A percentile compares a stretch with the other conserved stretches of the same genome.
These are phyloP conservation scores for Candida vartiovaarae DNA, from an alignment of 805 yeast genomes.

Conservation along the genomic window DNA sequence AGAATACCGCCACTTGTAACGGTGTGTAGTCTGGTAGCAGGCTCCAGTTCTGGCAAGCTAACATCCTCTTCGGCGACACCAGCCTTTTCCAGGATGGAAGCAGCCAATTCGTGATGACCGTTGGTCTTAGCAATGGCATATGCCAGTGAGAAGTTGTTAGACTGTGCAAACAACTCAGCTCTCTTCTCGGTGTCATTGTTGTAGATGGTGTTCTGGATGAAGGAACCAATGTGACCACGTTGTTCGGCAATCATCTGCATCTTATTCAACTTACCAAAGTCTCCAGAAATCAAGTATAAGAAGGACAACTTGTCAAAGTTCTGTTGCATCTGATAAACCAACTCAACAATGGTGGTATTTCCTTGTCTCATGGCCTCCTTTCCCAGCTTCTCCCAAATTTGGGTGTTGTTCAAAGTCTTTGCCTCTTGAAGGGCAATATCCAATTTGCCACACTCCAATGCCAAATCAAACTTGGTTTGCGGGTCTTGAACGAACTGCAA, in stretches of 20 bases:
- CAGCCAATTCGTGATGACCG: slow-evolving; percentile 73
- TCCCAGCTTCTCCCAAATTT: slow-evolving; percentile 77
- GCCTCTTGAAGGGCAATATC: slow-evolving; percentile 88
- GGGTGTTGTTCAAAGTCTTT: slow-evolving; percentile 55
- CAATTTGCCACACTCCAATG: slow-evolving; percentile 88
- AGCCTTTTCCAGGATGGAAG: slow-evolving; percentile 60
- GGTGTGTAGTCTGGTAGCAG: slow-evolving; percentile 41
- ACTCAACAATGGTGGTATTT: slow-evolving; percentile 75
- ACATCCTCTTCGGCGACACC: slow-evolving; percentile 61
- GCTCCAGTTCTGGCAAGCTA: slow-evolving; percentile 48
- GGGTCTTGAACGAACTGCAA: slow-evolving; percentile 95
- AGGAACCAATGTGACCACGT: slow-evolving; percentile 72
- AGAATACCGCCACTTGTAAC: slow-evolving; percentile 35
- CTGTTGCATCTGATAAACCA: slow-evolving; percentile 81
- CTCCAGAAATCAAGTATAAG: slow-evolving; percentile 81
- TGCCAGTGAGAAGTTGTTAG: slow-evolving; percentile 83
- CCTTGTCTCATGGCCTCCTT: slow-evolving; percentile 88
- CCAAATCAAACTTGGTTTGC: slow-evolving; percentile 91
- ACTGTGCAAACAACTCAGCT: slow-evolving; percentile 62
- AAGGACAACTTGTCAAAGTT: slow-evolving; percentile 86
- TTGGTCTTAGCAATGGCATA: slow-evolving; percentile 86
- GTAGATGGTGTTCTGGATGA: slow-evolving; percentile 78
- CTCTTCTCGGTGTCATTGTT: slow-evolving; percentile 70
- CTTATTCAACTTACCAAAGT: slow-evolving; percentile 60
- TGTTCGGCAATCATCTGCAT: slow-evolving; percentile 89